Evolutionary conservation across 495 filamentous ascomycete species (phyloP), one percentile per base, ranked within the genome.

Genomic region (Lophiotrema nucula): DNA sequence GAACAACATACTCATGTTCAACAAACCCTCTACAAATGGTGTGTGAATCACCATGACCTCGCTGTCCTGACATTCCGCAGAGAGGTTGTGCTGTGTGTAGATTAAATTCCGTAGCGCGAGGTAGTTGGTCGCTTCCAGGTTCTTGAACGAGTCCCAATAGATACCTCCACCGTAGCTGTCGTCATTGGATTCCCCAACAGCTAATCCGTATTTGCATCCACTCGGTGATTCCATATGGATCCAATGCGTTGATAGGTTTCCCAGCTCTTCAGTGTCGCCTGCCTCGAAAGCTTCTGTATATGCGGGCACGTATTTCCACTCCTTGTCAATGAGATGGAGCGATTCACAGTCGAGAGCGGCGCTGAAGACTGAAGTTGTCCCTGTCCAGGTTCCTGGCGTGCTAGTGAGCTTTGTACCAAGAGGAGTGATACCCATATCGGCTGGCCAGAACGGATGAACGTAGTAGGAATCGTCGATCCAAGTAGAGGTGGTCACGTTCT

Each of bases 371-470:
- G 43, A 23, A 16, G 4, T 25, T 6, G 16, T 4, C 15, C 13
- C 11, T 25, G 3, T 16, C 43, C 43, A 47, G 6, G 10, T 47
- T 22, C 43, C 21, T 23, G n/a, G 8, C n/a, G 8, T 8, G n/a
- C 31, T 35, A n/a, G 31, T 35, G n/a, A 35, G 8, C n/a, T n/a
- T 25, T 25, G 21, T 8, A 6, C 43, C 43, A 3, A 47, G 21
- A 16, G 43, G 18, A 8, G 6, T 16, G 11, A 8, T 11, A 13
- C 16, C 16, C 3, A 26, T 18, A 11, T 18, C 33, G 16, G 33
- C 3, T 23, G 48, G 48, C 48, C 48, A 52, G 22, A 52, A 52
- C 5, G 48, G 48, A 2, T 25, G 27, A 19, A 52, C 21, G 15
- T 13, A 22, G 25, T 52, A 41, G 3, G 12, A 8, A 18, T 52